Percentiles rank a stretch among this genome's conserved stretches.
Conservation (phyloP, 192 early-diverging fungal genomes). For the Chytriomyces sp. region DNA sequence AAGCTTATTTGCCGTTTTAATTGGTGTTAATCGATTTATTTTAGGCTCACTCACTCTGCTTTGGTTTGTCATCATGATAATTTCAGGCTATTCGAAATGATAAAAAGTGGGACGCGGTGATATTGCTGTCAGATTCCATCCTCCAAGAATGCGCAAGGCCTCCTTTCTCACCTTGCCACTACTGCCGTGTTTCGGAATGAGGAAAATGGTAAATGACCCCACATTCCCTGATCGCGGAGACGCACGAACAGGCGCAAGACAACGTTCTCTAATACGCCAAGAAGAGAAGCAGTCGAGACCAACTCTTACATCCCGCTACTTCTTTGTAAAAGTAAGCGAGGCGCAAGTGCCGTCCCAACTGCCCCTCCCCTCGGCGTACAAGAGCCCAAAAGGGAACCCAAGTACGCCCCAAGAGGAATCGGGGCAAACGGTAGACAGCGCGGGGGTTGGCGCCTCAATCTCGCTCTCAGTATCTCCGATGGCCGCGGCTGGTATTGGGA, state of each 20-base stretch:
- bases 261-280: too few relatives aligned
- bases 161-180: neutral
- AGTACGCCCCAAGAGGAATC: too few relatives aligned
- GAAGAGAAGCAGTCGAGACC: too few relatives aligned
- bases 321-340: neutral
- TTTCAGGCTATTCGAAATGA: neutral
- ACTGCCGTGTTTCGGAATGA: neutral
- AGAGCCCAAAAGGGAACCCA: neutral
- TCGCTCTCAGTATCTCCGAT: neutral
- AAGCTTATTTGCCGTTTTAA: neutral
- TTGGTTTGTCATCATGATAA: neutral
- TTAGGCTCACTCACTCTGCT: neutral
- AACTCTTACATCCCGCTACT: too few relatives aligned
- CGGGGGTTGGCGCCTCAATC: neutral
- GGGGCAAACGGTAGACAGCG: neutral
- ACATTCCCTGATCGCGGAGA: too few relatives aligned
- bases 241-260: too few relatives aligned
- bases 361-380: neutral
- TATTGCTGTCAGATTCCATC: neutral
- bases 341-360: constrained; percentile 2
- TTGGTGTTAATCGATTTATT: neutral
- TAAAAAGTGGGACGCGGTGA: neutral
- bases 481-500: constrained; percentile 10
- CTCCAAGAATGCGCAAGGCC: neutral
- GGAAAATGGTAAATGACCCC: too few relatives aligned